These are phyloP conservation scores for Kwoniella sp. DNA, from an alignment of 768 basidiomycete species.

Conservation along the genomic window DNA sequence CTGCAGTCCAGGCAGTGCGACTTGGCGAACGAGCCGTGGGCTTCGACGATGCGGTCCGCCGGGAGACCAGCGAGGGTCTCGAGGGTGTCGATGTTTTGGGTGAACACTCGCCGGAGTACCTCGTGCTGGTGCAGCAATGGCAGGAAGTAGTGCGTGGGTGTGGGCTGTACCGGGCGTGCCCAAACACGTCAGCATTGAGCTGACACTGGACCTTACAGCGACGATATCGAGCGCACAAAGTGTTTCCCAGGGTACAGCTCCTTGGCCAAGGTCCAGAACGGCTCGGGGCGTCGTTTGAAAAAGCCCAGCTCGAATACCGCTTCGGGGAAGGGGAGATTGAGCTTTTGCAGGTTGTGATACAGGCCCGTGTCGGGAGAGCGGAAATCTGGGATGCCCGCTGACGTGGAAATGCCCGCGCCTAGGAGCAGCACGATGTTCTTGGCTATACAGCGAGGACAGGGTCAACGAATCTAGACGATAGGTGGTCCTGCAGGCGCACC, in stretches of 20 bases:
- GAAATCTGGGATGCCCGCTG: slow-evolving; percentile 64
- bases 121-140: slow-evolving; percentile 67
- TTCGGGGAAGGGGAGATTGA: slow-evolving; percentile 72
- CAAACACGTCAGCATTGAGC: too few relatives aligned
- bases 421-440: slow-evolving; percentile 39
- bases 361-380: slow-evolving; percentile 75
- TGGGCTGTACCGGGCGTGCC: too few relatives aligned
- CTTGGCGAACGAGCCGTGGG: slow-evolving; percentile 89
- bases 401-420: slow-evolving; percentile 43
- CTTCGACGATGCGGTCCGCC: slow-evolving; percentile 73
- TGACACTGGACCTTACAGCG: too few relatives aligned
- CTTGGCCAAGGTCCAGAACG: slow-evolving; percentile 80
- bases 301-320: slow-evolving; percentile 90
- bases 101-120: slow-evolving; percentile 57
- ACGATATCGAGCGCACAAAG: slow-evolving; percentile 24
- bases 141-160: slow-evolving; percentile 84
- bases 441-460: slow-evolving; percentile 12
- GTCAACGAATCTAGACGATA: not conserved
- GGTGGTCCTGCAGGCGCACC: slow-evolving; percentile 3
- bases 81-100: slow-evolving; percentile 68
- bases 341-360: slow-evolving; percentile 51
- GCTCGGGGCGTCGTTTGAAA: slow-evolving; percentile 69
- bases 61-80: slow-evolving; percentile 79
- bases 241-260: slow-evolving; percentile 83
- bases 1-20: slow-evolving; percentile 78